A percentile compares a stretch with the other conserved stretches of the same genome.
These are phyloP conservation scores for Entomophthora muscae DNA, from an alignment of 371 early-diverging fungal genomes.

Conservation along the genomic window DNA sequence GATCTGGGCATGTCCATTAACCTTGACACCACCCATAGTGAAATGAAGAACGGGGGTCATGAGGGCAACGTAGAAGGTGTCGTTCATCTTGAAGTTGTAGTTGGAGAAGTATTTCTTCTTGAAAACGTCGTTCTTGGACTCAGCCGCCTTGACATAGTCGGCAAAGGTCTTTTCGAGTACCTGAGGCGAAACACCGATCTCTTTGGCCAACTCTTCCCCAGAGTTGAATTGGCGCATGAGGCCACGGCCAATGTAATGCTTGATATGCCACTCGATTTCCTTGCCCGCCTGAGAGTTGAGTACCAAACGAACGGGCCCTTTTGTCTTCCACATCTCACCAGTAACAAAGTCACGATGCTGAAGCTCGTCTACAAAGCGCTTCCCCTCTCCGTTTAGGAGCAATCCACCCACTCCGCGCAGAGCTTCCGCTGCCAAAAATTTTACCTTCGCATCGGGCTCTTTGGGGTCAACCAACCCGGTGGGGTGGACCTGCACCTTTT, in stretches of 20 bases:
- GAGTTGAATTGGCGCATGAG: slow-evolving; percentile 62
- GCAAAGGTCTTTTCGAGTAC: slow-evolving; percentile 57
- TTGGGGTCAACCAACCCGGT: slow-evolving; percentile 86
- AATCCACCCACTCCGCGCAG: slow-evolving; percentile 92
- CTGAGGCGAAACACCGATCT: slow-evolving; percentile 49
- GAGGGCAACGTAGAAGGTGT: slow-evolving; percentile 64
- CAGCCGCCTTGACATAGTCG: slow-evolving; percentile 63
- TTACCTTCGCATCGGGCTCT: slow-evolving; percentile 72
- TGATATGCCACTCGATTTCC: slow-evolving; percentile 88
- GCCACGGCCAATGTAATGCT: slow-evolving; percentile 82
- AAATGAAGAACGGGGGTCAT: slow-evolving; percentile 90
- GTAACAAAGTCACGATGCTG: slow-evolving; percentile 76
- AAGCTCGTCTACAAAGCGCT: slow-evolving; percentile 88
- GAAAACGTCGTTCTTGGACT: slow-evolving; percentile 56
- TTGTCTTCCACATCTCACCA: slow-evolving; percentile 59
- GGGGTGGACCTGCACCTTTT: slow-evolving; percentile 94
- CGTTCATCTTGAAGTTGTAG: slow-evolving; percentile 46
- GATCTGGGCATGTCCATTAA: slow-evolving; percentile 60
- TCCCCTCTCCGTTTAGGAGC: slow-evolving; percentile 60
- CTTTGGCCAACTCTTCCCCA: slow-evolving; percentile 60
- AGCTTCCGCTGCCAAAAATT: slow-evolving; percentile 89
- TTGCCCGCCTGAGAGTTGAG: slow-evolving; percentile 70
- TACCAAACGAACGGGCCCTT: slow-evolving; percentile 72
- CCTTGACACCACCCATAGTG: slow-evolving; percentile 93
- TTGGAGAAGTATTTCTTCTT: slow-evolving; percentile 86